Conservation (phyloP, 78 protist genomes). For the Salpingoeca rosetta region DNA sequence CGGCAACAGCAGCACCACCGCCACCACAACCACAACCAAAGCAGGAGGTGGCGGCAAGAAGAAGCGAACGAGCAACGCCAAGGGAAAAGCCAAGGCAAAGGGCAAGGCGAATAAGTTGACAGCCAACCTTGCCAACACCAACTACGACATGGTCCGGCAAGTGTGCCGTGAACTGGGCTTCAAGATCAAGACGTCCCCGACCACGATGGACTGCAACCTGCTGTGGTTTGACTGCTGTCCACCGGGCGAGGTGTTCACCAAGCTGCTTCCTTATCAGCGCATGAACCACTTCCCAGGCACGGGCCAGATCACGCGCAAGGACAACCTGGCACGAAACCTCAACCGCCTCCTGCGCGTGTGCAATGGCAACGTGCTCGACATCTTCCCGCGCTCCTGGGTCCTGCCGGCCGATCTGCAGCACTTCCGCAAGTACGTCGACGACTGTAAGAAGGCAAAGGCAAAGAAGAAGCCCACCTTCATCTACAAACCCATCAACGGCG, state of each 20-base stretch:
- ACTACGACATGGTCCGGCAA: neutral
- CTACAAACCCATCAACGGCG: conserved; percentile 22
- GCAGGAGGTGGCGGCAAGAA: too few relatives aligned
- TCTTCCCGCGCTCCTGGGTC: conserved; percentile 31
- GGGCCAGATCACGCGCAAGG: conserved; percentile 45
- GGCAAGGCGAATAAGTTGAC: neutral
- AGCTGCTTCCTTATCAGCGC: neutral
- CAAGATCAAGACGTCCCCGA: neutral
- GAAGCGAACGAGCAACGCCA: too few relatives aligned
- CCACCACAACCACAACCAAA: too few relatives aligned
- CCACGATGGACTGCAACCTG: neutral
- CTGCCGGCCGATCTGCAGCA: conserved; percentile 22
- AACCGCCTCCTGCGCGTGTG: conserved; percentile 11
- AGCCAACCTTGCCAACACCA: neutral
- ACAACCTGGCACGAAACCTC: conserved; percentile 36
- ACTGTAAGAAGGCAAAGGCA: neutral
- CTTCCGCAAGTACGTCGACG: neutral
- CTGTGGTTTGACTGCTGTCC: neutral
- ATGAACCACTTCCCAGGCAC: conserved; percentile 49
- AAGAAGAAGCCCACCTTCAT: conserved; percentile 15
- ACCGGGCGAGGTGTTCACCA: neutral
- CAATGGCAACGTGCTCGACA: conserved; percentile 16
- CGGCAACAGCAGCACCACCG: too few relatives aligned
- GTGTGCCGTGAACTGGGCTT: neutral
- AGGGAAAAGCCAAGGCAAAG: neutral